Conservation (phyloP, 2,329 filamentous ascomycete genomes). For the Aspergillus thermomutatus region DNA sequence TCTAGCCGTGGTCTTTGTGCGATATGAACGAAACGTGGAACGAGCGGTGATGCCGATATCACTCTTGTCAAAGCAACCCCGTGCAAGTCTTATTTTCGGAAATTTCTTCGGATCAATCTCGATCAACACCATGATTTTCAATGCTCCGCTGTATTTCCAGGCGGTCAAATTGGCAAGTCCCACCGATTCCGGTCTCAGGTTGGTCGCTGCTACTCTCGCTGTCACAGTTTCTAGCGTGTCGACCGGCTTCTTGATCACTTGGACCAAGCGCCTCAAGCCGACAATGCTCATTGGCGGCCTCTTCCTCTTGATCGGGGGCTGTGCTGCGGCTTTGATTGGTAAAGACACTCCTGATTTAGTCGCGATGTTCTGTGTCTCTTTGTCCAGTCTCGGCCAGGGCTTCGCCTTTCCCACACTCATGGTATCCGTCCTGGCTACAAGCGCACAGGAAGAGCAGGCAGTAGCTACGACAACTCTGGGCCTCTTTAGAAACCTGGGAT, state of each 20-base stretch:
- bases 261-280: slow-evolving; percentile 58
- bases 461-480: slow-evolving; percentile 68
- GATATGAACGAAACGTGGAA: slow-evolving; percentile 42
- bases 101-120: slow-evolving; percentile 51
- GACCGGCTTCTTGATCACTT: slow-evolving; percentile 62
- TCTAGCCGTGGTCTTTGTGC: slow-evolving; percentile 38
- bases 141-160: slow-evolving; percentile 73
- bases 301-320: slow-evolving; percentile 50
- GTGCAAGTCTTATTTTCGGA: slow-evolving; percentile 49
- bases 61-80: slow-evolving; percentile 46
- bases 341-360: slow-evolving; percentile 50
- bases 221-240: slow-evolving; percentile 54
- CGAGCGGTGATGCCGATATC: slow-evolving; percentile 50
- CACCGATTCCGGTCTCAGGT: slow-evolving; percentile 68
- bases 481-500: slow-evolving; percentile 68
- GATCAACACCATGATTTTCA: slow-evolving; percentile 61
- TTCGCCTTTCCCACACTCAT: slow-evolving; percentile 64
- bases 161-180: slow-evolving; percentile 68
- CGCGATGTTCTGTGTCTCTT: slow-evolving; percentile 58
- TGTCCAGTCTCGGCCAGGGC: slow-evolving; percentile 57
- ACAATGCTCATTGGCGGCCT: slow-evolving; percentile 53
- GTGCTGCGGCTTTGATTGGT: slow-evolving; percentile 49
- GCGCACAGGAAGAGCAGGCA: slow-evolving; percentile 60
- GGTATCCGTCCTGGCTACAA: slow-evolving; percentile 60
- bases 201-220: slow-evolving; percentile 61